Percentiles rank a stretch among this genome's conserved stretches.
Evolutionary conservation across 306 rosid species (phyloP).

Genomic region (Oxytropis ochrocephala): DNA sequence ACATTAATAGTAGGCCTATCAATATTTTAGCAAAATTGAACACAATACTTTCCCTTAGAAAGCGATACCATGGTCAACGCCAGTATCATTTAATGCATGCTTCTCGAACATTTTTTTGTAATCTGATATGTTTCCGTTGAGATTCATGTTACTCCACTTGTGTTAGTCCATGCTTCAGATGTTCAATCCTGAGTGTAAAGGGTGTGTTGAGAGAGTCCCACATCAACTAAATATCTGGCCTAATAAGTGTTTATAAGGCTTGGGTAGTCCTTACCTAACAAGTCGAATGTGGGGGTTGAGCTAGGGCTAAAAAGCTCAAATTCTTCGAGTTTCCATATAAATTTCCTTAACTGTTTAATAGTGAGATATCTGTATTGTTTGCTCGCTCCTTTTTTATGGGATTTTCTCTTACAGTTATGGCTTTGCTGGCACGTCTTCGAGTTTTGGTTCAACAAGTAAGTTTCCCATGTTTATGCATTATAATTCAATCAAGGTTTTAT

Average conservation of each 20-base stretch:
- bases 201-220: no score
- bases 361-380: conserved; percentile 71
- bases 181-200: no score
- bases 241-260: no score
- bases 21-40: not conserved
- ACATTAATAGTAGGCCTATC: no score
- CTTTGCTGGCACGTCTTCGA: conserved; percentile 71
- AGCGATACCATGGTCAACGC: not conserved
- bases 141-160: no score
- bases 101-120: conserved; percentile 1
- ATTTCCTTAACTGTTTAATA: conserved; percentile 52
- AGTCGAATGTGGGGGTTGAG: no score
- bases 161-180: no score
- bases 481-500: not conserved
- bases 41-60: not conserved
- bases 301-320: no score
- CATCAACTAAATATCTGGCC: no score
- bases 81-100: not conserved
- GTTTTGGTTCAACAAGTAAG: conserved; percentile 83
- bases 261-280: no score
- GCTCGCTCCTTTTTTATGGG: conserved; percentile 76
- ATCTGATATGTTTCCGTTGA: not conserved
- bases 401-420: conserved; percentile 62
- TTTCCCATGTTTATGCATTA: conserved; percentile 8
- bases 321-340: not conserved